Evolutionary conservation across 495 filamentous ascomycete genomes (phyloP), one percentile per base, ranked within the genome.

Genomic region (Aspergillus incahuasiensis): DNA sequence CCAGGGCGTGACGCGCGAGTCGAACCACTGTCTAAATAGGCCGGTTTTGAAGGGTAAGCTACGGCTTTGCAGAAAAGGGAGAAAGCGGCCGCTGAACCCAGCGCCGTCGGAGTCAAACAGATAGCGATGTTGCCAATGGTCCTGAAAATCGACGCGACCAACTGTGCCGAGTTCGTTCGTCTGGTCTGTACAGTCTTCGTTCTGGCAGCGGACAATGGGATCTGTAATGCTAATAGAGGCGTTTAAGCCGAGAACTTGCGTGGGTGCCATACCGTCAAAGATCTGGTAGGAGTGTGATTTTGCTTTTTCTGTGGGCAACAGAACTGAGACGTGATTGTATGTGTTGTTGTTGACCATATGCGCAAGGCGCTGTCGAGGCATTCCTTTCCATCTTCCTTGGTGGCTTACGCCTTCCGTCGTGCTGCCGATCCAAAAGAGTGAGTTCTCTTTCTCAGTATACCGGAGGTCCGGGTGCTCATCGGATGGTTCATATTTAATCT

Each of bases 21-120:
- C 85, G 64, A 82, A 90, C 89, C 89, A 94, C 58, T 89, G 81
- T 4, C 82, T 74, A 67, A 91, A 91, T 3, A 91, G 71, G 0
- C 83, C 77, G 0, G 75, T 72, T 32, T 83, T 77, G 58, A 94
- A 82, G 0, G 86, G 85, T 1, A 90, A 69, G 42, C 76, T 82
- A 56, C 68, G 68, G n/a, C 82, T 84, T 48, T 78, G 76, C 20
- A 86, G 70, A 59, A 91, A 82, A 1, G 80, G 79, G 1, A 81
- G 61, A 62, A 90, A 83, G 40, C 88, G 74, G 30, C 83, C 80
- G 18, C 68, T 78, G 66, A 88, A 83, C 13, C 86, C 86, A 0
- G 86, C 87, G 46, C 82, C 81, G 62, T 90, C 85, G 3, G 81
- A 72, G 64, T 94, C 89, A 54, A 89, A 74, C 11, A 88, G 74